These are phyloP conservation scores for Ascochyta rabiei DNA, from an alignment of 2,329 filamentous ascomycete genomes.

Conservation along the genomic window DNA sequence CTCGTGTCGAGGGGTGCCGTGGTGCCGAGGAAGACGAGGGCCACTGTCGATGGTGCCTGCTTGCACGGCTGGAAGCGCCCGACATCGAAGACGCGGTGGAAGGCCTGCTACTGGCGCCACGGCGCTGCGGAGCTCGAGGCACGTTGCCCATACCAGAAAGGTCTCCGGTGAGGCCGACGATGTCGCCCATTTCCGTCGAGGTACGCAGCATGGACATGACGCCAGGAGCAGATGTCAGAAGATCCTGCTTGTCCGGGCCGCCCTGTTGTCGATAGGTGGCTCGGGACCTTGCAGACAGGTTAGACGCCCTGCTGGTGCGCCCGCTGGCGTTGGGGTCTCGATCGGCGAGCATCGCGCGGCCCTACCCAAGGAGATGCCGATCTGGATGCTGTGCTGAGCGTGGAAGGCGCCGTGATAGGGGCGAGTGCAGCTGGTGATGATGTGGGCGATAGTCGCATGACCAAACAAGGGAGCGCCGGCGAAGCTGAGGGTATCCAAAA, in stretches of 20 bases:
- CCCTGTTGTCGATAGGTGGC: conserved; percentile 37
- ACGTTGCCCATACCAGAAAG: conserved; percentile 47
- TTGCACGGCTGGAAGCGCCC: conserved; percentile 49
- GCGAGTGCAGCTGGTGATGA: conserved; percentile 17
- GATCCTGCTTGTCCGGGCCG: conserved; percentile 37
- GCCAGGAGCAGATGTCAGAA: conserved; percentile 45
- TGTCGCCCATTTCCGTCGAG: conserved; percentile 55
- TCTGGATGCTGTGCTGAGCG: background rate
- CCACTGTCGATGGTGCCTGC: conserved; percentile 41
- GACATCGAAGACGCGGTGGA: conserved; percentile 52
- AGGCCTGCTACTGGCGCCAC: conserved; percentile 42
- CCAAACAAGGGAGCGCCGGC: conserved; percentile 26
- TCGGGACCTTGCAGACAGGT: conserved; percentile 49
- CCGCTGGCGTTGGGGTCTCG: conserved; percentile 54
- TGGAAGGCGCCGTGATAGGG: conserved; percentile 7
- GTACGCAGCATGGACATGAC: conserved; percentile 59
- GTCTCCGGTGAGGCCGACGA: conserved; percentile 49
- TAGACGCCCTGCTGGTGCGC: conserved; percentile 55
- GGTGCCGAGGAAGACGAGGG: conserved; percentile 49
- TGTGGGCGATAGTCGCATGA: conserved; percentile 24
- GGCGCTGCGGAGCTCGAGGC: conserved; percentile 44
- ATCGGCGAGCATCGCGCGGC: conserved; percentile 52
- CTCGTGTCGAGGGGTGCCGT: conserved; percentile 50
- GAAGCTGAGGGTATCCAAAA: conserved; percentile 29
- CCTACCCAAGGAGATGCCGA: background rate